phyloP scores from a whole-genome alignment of 345 rosid genomes.

The Durio zibethinus region DNA sequence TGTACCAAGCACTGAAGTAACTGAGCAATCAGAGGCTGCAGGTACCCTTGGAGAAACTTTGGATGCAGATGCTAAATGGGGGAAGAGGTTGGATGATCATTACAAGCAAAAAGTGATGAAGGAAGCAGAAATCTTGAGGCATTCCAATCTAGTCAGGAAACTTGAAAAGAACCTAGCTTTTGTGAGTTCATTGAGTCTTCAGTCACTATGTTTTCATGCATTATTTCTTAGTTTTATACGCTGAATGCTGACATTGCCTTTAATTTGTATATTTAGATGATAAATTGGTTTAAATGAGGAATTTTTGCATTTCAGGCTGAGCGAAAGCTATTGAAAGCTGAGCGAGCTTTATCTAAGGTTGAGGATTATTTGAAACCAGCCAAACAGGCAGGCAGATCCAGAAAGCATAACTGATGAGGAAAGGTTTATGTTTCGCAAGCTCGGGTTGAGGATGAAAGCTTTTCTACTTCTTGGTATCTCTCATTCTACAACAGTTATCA shows the following conservation, averaged over 20 bases:
- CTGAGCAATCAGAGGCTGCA: slow-evolving; percentile 47
- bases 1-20: slow-evolving; percentile 33
- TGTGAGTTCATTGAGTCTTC: slow-evolving; percentile 51
- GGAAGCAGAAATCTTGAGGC: slow-evolving; percentile 68
- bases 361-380: slow-evolving; percentile 71
- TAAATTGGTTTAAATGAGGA: slow-evolving; percentile 10
- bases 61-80: slow-evolving; percentile 83
- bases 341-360: slow-evolving; percentile 68
- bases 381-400: slow-evolving; percentile 64
- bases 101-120: slow-evolving; percentile 51
- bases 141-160: slow-evolving; percentile 58
- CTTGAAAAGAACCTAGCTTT: slow-evolving; percentile 67
- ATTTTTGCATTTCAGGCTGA: slow-evolving; percentile 52
- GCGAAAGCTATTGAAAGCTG: slow-evolving; percentile 65
- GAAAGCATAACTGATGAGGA: slow-evolving; percentile 87
- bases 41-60: slow-evolving; percentile 89
- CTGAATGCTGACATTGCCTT: neutral
- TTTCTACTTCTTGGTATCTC: slow-evolving; percentile 79
- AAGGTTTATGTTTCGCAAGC: slow-evolving; percentile 96
- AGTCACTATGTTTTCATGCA: neutral
- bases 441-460: slow-evolving; percentile 92
- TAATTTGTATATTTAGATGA: neutral
- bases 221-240: neutral
- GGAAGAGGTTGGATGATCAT: slow-evolving; percentile 50
- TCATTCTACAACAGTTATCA: neutral